Percentiles rank a stretch among this genome's conserved stretches.
Conservation (phyloP, 257 asterid genomes). For the Linderniella brevidens region DNA sequence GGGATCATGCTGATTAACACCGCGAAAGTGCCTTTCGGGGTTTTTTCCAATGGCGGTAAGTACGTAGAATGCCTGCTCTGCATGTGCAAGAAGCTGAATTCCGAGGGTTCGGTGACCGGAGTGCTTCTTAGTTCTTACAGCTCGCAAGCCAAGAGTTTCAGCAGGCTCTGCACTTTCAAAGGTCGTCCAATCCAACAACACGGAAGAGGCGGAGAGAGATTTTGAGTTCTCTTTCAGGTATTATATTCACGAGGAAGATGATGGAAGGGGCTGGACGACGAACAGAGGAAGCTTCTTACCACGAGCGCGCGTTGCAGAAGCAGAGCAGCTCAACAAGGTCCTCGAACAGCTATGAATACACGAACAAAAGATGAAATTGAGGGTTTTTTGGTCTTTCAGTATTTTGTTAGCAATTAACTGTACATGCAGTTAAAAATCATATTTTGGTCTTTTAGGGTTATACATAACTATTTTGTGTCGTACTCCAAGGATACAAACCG, state of each 20-base stretch:
- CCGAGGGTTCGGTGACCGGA: conserved; percentile 65
- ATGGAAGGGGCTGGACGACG: conserved; percentile 74
- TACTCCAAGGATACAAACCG: no score
- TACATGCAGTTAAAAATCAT: no score
- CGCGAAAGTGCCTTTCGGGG: conserved; percentile 53
- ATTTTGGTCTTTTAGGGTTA: no score
- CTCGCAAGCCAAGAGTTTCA: conserved; percentile 89
- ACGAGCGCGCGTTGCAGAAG: conserved; percentile 62
- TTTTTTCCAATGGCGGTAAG: conserved; percentile 48
- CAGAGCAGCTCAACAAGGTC: conserved; percentile 78
- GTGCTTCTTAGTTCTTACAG: conserved; percentile 84
- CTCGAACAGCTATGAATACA: no score
- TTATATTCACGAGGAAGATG: conserved; percentile 65
- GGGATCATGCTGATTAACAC: conserved; percentile 62
- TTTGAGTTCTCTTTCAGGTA: conserved; percentile 76
- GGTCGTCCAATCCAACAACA: conserved; percentile 62
- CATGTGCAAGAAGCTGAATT: conserved; percentile 58
- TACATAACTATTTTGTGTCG: no score
- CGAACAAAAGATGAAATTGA: no score
- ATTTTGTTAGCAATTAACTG: no score
- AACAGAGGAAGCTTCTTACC: conserved; percentile 46
- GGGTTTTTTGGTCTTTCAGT: no score
- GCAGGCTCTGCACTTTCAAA: conserved; percentile 79
- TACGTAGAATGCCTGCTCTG: conserved; percentile 64
- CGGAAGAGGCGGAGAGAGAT: conserved; percentile 74